These are phyloP conservation scores for Pythium rishiriense DNA, from an alignment of 352 stramenopile genomes.

Conservation along the genomic window DNA sequence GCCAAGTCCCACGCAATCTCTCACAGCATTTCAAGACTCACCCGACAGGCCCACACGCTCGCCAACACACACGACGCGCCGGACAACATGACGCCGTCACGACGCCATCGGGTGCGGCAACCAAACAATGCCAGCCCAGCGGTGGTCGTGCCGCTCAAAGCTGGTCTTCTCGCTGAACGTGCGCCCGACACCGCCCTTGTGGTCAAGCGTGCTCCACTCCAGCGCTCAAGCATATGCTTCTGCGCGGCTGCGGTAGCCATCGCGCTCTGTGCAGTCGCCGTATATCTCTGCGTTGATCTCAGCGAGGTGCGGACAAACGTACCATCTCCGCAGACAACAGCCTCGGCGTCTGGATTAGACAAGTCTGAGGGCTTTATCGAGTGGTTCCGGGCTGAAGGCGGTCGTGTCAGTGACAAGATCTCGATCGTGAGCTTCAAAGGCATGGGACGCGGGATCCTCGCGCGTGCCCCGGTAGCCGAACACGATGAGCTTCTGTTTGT, in stretches of 20 bases:
- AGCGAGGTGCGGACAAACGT: background rate
- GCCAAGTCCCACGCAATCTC: background rate
- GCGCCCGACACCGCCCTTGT: background rate
- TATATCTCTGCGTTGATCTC: background rate
- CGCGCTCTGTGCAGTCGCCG: background rate
- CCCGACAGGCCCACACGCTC: background rate
- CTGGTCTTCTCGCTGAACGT: background rate
- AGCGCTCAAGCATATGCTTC: background rate
- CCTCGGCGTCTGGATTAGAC: background rate
- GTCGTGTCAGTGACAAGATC: conserved; percentile 11
- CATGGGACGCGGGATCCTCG: conserved; percentile 25
- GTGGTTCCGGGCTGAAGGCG: conserved; percentile 42
- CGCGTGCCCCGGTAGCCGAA: background rate
- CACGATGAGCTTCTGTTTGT: conserved; percentile 25
- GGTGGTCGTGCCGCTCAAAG: conserved; percentile 1
- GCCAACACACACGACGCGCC: background rate
- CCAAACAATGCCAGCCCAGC: background rate
- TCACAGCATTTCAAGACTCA: background rate
- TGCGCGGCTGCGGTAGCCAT: background rate
- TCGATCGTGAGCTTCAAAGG: conserved; percentile 14
- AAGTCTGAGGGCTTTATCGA: conserved; percentile 29
- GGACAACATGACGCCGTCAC: background rate
- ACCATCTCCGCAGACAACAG: background rate
- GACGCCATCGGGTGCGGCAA: background rate
- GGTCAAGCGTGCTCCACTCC: background rate